A percentile compares a stretch with the other conserved stretches of the same genome.
Conservation (phyloP, 148 eudicot genomes). For the Linanthus parryae region DNA sequence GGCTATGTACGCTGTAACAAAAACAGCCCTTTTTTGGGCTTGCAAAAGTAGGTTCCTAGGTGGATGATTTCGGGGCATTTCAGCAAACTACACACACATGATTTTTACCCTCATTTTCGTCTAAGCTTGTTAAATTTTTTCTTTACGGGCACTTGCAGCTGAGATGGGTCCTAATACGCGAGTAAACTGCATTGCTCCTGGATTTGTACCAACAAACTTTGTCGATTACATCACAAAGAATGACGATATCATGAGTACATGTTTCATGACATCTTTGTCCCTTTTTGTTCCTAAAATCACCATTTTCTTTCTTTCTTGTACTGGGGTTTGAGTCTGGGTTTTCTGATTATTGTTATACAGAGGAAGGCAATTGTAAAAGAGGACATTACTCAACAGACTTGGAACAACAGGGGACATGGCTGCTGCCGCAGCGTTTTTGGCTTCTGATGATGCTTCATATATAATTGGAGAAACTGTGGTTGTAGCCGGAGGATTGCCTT, state of each 20-base stretch:
- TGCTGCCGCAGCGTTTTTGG: slow-evolving; percentile 82
- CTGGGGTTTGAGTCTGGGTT: neutral
- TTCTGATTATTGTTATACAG: slow-evolving; percentile 20
- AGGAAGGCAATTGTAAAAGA: slow-evolving; percentile 54
- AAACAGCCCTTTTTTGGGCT: slow-evolving; percentile 93
- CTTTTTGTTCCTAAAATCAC: no score
- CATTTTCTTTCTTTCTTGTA: no score
- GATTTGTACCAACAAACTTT: slow-evolving; percentile 82
- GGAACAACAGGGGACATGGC: slow-evolving; percentile 96
- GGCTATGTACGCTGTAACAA: slow-evolving; percentile 90
- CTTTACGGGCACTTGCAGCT: slow-evolving; percentile 64
- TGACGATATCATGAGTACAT: slow-evolving; percentile 41
- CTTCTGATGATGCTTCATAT: slow-evolving; percentile 89
- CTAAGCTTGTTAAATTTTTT: neutral
- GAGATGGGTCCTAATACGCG: slow-evolving; percentile 95
- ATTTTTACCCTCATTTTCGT: neutral
- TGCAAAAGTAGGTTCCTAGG: no score
- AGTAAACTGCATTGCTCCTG: slow-evolving; percentile 91
- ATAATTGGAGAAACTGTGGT: slow-evolving; percentile 87
- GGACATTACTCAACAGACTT: slow-evolving; percentile 57
- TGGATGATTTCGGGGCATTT: no score
- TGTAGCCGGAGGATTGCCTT: slow-evolving; percentile 77
- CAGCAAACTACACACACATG: no score
- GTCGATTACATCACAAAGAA: slow-evolving; percentile 50
- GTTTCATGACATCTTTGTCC: no score